Base-by-base conservation (phyloP, 2,329 filamentous ascomycete species). In the Cadophora sp. region DNA sequence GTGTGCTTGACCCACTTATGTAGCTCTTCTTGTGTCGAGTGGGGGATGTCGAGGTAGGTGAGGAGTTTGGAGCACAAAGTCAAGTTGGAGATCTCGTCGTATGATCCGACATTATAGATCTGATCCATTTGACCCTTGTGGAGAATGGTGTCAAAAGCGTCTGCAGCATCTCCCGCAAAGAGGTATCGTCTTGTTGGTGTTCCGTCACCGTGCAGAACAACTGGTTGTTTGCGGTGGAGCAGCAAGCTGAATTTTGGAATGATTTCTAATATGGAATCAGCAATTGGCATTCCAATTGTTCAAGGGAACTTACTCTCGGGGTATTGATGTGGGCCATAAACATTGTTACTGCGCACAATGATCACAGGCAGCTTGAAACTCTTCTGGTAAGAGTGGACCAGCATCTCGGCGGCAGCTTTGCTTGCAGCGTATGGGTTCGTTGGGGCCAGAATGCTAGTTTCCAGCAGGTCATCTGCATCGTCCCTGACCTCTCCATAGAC, bases 301-400 rank as follows among this genome's bases (percentile, higher is more conserved):
- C 12, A 24, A n/a, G 9, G 31, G 43, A 8, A 80, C 90, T 79
- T 81, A 94, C 92, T 94, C 81, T 94, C 92, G 0, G 92, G 92
- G 77, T 91, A 94, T 77, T 95, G 92, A 77, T 94, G 91, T 26
- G 92, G 92, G 0, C 92, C 92, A 75, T 94, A 96, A 34, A 95
- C 91, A 75, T 96, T 95, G 82, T 95, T 95, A 77, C 91, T 91
- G 61, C 92, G 86, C 31, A 94, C 90, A 73, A 94, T 92, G 71
- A 95, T 92, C 62, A 89, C 87, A 1, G 92, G 92, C 14, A 96
- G 83, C 78, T 91, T 91, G 83, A 94, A 94, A 79, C 90, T 92
- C 81, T 92, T 93, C 77, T 90, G 86, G 78, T 94, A 96, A n/a
- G 92, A 92, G 78, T 91, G 89, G n/a, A 95, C 91, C 76, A 93